Conservation (phyloP, 176 grass and related monocot genomes). For the Avena sativa region DNA sequence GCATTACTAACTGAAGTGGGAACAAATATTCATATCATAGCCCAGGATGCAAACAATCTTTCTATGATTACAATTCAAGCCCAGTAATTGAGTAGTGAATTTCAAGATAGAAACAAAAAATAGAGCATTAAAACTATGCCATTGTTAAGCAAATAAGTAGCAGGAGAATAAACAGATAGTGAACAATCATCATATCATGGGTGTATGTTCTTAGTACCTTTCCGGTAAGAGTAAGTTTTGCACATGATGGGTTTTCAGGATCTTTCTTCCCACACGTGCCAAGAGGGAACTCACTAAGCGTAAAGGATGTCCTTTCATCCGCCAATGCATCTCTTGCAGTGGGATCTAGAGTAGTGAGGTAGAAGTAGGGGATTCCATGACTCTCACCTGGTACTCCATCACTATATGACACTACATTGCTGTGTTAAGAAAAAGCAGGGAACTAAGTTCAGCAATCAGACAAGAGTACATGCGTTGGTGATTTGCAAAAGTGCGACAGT, state of each 20-base stretch:
- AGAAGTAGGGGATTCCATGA: conserved; percentile 79
- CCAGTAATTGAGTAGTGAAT: conserved; percentile 6
- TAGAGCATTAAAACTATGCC: background rate
- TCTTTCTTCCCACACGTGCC: conserved; percentile 79
- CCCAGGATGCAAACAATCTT: background rate
- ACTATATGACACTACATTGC: conserved; percentile 97
- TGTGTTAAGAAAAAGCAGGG: conserved; percentile 35
- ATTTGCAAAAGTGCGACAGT: background rate
- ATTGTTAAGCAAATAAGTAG: background rate
- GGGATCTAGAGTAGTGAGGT: conserved; percentile 88
- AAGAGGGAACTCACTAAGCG: conserved; percentile 89
- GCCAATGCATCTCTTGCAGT: conserved; percentile 78
- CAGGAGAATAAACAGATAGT: background rate
- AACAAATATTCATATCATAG: background rate
- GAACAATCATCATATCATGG: background rate
- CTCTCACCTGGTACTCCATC: conserved; percentile 69
- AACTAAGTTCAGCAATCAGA: conserved; percentile 26
- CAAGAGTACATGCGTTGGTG: conserved; percentile 4
- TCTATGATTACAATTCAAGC: background rate
- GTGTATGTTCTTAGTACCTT: conserved; percentile 57
- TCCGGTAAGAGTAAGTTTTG: conserved; percentile 92
- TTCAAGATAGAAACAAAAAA: conserved; percentile 8
- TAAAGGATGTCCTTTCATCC: conserved; percentile 85
- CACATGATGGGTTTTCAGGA: conserved; percentile 95
- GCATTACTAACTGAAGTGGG: background rate